A percentile compares a stretch with the other conserved stretches of the same genome.
Conservation (phyloP, 306 rosid genomes). For the Begonia peltatifolia region DNA sequence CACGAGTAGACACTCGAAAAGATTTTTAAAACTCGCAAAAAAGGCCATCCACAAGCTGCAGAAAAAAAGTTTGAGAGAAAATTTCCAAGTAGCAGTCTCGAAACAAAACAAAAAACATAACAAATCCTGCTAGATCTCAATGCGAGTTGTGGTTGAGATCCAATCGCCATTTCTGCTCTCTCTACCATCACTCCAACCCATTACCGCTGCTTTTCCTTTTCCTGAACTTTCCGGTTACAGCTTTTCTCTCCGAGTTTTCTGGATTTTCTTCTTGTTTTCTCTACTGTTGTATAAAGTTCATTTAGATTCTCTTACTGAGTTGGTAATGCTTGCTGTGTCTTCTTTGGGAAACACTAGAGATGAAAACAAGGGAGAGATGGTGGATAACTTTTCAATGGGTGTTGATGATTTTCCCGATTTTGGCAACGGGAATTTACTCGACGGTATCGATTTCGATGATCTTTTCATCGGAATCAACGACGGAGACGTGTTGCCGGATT, state of each 20-base stretch:
- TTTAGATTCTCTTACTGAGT: neutral
- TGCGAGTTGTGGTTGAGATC: slow-evolving; percentile 56
- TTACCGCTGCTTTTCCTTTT: neutral
- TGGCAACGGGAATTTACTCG: slow-evolving; percentile 33
- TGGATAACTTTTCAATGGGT: slow-evolving; percentile 38
- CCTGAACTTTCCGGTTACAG: too few relatives aligned
- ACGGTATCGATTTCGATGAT: slow-evolving; percentile 66
- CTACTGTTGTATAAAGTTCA: too few relatives aligned
- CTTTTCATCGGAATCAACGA: slow-evolving; percentile 49
- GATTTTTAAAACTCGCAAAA: slow-evolving; percentile 21
- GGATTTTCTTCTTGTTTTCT: too few relatives aligned
- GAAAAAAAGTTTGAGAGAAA: slow-evolving; percentile 7
- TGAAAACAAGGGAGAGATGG: slow-evolving; percentile 47
- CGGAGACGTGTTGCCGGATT: slow-evolving; percentile 58
- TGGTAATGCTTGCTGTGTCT: slow-evolving; percentile 64
- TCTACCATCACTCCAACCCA: slow-evolving; percentile 15
- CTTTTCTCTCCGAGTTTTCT: too few relatives aligned
- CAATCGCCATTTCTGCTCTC: slow-evolving; percentile 16
- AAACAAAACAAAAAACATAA: slow-evolving; percentile 30
- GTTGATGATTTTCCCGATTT: slow-evolving; percentile 35
- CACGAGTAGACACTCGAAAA: slow-evolving; percentile 17
- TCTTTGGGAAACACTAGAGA: slow-evolving; percentile 38
- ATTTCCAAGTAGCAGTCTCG: slow-evolving; percentile 19
- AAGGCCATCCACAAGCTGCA: slow-evolving; percentile 45
- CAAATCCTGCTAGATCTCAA: slow-evolving; percentile 29